Percentiles rank a stretch among this genome's conserved stretches.
Evolutionary conservation across 495 filamentous ascomycete genomes (phyloP).

Genomic region (Hypoxylon fragiforme): DNA sequence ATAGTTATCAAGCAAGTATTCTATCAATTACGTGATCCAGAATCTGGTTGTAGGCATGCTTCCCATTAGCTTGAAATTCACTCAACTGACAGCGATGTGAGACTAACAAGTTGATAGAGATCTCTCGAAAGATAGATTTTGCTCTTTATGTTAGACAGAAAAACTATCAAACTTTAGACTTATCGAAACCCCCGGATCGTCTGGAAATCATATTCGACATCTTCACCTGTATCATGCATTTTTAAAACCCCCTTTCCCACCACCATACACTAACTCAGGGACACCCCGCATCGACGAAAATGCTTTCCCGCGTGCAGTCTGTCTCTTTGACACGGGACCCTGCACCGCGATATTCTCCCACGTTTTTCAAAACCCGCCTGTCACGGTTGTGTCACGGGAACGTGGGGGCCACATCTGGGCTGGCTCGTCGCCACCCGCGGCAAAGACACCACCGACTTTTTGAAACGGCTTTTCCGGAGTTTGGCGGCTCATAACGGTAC

Average conservation of each 20-base stretch:
- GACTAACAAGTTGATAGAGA: neutral
- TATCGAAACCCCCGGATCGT: neutral
- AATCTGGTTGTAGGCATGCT: constrained; percentile 8
- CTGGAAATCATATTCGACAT: constrained; percentile 2
- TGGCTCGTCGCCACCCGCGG: neutral
- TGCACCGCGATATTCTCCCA: neutral
- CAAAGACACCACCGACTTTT: constrained; percentile 6
- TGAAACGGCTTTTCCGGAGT: constrained; percentile 17
- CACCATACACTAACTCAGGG: constrained; percentile 1
- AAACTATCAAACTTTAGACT: neutral
- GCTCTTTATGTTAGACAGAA: neutral
- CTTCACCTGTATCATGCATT: constrained; percentile 2
- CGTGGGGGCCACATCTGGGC: constrained; percentile 11
- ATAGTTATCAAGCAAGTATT: constrained; percentile 4
- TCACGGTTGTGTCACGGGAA: neutral
- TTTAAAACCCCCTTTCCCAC: constrained; percentile 18
- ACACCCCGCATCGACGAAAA: constrained; percentile 1
- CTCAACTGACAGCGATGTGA: neutral
- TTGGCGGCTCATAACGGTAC: constrained; percentile 8
- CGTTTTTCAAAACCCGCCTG: neutral
- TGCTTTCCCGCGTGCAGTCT: constrained; percentile 11
- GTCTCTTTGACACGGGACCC: neutral
- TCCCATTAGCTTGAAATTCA: neutral
- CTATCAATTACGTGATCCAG: constrained; percentile 2
- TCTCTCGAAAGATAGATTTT: constrained; percentile 6